Percentiles rank a stretch among this genome's conserved stretches.
Conservation (phyloP, 2,329 filamentous ascomycete species). For the Leptographium galeiforme region DNA sequence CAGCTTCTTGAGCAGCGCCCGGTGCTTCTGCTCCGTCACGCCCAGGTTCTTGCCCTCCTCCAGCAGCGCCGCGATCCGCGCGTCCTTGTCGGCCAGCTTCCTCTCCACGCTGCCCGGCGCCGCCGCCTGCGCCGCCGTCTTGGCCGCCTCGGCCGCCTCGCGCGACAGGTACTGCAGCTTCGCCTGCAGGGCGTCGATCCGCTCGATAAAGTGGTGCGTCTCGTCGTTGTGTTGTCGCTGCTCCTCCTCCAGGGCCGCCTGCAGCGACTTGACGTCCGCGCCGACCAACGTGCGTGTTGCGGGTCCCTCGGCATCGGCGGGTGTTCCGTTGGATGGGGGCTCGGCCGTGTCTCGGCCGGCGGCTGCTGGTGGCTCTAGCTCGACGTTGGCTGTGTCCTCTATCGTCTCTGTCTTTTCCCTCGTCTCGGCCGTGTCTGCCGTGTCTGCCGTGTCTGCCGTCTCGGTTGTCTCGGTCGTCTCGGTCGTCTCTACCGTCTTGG, state of each 20-base stretch:
- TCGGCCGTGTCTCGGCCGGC: no score
- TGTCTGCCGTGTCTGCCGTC: background rate
- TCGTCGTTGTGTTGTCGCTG: conserved; percentile 62
- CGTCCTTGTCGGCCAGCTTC: conserved; percentile 77
- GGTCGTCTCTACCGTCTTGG: no score
- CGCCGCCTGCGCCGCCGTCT: conserved; percentile 49
- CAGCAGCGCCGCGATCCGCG: conserved; percentile 78
- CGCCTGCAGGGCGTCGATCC: conserved; percentile 80
- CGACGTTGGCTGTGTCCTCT: background rate
- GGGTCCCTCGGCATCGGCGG: background rate
- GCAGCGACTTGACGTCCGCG: conserved; percentile 20
- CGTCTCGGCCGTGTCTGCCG: no score
- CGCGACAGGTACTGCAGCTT: conserved; percentile 82
- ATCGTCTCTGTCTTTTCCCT: no score
- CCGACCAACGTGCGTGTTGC: background rate
- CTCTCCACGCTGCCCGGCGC: conserved; percentile 55
- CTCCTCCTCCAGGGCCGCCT: conserved; percentile 21
- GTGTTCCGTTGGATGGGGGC: no score
- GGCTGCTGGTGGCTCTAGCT: no score
- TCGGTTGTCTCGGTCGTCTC: no score
- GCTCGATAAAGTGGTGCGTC: conserved; percentile 69
- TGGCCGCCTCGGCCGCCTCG: conserved; percentile 64
- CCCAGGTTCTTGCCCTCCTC: conserved; percentile 86
- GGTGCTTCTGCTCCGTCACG: conserved; percentile 72
- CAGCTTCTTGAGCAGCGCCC: conserved; percentile 72